Evolutionary conservation across 2,329 filamentous ascomycete genomes (phyloP).

Genomic region (Xylaria hypoxylon): DNA sequence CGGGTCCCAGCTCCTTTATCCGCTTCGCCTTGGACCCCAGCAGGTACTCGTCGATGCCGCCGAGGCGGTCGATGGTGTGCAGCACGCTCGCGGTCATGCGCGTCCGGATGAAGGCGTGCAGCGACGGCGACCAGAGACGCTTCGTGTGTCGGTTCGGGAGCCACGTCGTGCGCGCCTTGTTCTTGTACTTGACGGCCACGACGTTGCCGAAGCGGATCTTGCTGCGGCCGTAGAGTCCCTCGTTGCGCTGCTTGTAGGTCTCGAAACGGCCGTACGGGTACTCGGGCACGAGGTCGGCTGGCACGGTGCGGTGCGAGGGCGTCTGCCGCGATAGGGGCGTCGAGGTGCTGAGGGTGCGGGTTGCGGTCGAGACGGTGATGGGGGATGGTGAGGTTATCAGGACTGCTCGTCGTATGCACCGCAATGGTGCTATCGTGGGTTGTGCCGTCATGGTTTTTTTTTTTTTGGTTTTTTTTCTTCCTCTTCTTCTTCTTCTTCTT

Average conservation of each 20-base stretch:
- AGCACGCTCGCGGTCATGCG: conserved; percentile 77
- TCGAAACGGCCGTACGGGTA: conserved; percentile 79
- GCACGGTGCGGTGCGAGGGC: conserved; percentile 56
- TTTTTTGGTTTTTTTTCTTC: not conserved
- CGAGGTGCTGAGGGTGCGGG: conserved; percentile 46
- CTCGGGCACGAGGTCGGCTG: conserved; percentile 59
- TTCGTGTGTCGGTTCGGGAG: conserved; percentile 79
- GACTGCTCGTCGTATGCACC: conserved; percentile 24
- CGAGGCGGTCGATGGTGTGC: conserved; percentile 82
- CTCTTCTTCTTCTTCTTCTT: not conserved
- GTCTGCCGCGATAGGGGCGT: conserved; percentile 41
- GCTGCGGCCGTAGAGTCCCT: conserved; percentile 75
- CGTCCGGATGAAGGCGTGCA: conserved; percentile 73
- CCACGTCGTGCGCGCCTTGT: conserved; percentile 80
- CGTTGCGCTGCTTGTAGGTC: conserved; percentile 84
- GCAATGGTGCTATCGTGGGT: conserved; percentile 20
- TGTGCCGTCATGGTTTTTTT: conserved; percentile 13
- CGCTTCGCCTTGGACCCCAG: conserved; percentile 81
- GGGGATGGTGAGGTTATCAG: not conserved
- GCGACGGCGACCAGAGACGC: conserved; percentile 71
- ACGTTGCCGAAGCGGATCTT: conserved; percentile 85
- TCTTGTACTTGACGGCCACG: conserved; percentile 73
- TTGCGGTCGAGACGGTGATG: conserved; percentile 15
- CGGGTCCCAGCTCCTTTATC: conserved; percentile 86
- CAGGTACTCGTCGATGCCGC: conserved; percentile 92